Conservation (phyloP, 495 filamentous ascomycete species). For the Aspergillus egyptiacus region DNA sequence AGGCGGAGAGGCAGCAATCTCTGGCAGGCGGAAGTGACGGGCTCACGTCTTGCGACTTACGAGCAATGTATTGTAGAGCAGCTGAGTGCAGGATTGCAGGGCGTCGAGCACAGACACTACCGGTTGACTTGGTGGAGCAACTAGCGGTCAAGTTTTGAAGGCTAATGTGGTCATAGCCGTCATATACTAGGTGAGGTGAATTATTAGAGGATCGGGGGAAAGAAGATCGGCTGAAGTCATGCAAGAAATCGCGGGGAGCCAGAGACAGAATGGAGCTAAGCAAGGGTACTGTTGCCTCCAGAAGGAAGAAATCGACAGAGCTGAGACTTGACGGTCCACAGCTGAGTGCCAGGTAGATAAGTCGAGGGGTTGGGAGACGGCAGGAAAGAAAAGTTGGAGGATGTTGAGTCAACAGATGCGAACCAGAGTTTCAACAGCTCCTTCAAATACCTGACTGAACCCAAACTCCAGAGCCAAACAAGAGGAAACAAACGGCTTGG, state of each 20-base stretch:
- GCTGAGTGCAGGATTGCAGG: conserved; percentile 15
- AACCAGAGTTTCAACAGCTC: not conserved
- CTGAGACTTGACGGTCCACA: not conserved
- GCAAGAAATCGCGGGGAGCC: conserved; percentile 9
- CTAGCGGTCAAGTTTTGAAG: conserved; percentile 22
- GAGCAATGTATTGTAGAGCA: not conserved
- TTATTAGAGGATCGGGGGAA: conserved; percentile 4
- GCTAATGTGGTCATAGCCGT: conserved; percentile 2
- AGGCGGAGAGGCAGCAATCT: not conserved
- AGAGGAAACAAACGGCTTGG: too few species aligned
- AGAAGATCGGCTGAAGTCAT: conserved; percentile 11
- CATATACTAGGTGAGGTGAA: conserved; percentile 2
- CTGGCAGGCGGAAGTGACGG: not conserved
- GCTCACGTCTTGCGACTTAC: not conserved
- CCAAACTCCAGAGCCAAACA: too few species aligned
- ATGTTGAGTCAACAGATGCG: too few species aligned
- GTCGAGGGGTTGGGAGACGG: not conserved
- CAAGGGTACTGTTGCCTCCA: conserved; percentile 12
- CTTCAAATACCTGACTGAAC: too few species aligned
- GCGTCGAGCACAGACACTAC: conserved; percentile 25
- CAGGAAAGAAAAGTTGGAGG: not conserved
- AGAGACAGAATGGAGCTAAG: conserved; percentile 1
- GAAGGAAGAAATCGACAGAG: not conserved
- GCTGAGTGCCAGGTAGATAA: not conserved
- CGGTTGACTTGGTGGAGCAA: conserved; percentile 4